Base-by-base conservation (phyloP, 441 rosid species). In the Bruguiera hainesii region DNA sequence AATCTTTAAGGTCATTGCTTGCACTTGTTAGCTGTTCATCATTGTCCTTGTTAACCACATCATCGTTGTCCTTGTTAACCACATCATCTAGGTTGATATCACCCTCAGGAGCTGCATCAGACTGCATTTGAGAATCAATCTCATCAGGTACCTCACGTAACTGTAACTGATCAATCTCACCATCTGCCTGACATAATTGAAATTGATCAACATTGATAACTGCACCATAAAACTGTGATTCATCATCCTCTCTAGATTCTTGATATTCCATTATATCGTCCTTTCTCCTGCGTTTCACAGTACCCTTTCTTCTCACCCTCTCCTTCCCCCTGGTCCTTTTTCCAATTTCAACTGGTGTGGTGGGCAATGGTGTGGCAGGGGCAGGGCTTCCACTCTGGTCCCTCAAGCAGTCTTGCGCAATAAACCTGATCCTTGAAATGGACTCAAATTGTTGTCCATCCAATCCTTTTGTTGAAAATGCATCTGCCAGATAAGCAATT, bases 351-450 rank as follows among this genome's bases (percentile, higher is more conserved):
- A 80, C 75, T 58, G 56, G 76, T 62, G 82, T 76, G 70, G 68
- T 62, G 31, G 75, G 78, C 20, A 89, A 61, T 49, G 81, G 69
- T 46, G 72, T 58, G 70, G 70, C 18, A 42, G 48, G 48, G 18
- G 15, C 79, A 1, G 87, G 84, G 75, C 84, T 82, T 75, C 84
- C 98, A 29, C 80, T 80, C 86, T 91, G 97, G 80, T 90, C 98
- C 80, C 93, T 82, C 82, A 93, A 70, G 78, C 96, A 91, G 78
- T 90, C 98, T 78, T 91, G 95, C 13, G 88, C 96, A 56, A 90
- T 89, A 78, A 77, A 83, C 73, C 93, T 86, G 60, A 93, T 84
- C 78, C 85, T 84, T 42, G 95, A 71, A 72, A 93, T 81, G 61
- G 86, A 87, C 59, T 87, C 90, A 72, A 81, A 77, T 70, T 93